A percentile compares a stretch with the other conserved stretches of the same genome.
phyloP scores from a whole-genome alignment of 192 early-diverging fungal species.

The Coemansia guatemalensis region DNA sequence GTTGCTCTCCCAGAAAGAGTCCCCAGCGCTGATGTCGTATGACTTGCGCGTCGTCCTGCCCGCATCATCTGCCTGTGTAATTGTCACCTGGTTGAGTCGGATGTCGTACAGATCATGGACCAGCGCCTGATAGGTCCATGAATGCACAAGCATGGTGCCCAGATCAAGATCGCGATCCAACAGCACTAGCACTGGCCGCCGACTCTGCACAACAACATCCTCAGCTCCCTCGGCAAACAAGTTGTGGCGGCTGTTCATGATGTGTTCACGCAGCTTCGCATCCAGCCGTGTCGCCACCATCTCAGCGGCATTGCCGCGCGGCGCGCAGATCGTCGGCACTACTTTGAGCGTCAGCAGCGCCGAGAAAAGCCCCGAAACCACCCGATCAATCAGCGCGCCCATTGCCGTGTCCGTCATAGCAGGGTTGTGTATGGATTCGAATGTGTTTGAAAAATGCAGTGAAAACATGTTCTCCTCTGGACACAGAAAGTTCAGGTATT shows the following conservation, averaged over 20 bases:
- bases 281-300: slow-evolving; percentile 91
- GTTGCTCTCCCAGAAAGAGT: slow-evolving; percentile 95
- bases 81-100: slow-evolving; percentile 81
- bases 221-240: slow-evolving; percentile 67
- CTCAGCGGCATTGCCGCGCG: slow-evolving; percentile 90
- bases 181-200: slow-evolving; percentile 79
- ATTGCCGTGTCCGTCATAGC: slow-evolving; percentile 78
- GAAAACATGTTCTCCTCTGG: slow-evolving; percentile 93
- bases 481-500: slow-evolving; percentile 93
- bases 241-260: slow-evolving; percentile 84
- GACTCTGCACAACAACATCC: slow-evolving; percentile 55
- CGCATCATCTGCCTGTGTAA: slow-evolving; percentile 60
- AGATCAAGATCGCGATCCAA: slow-evolving; percentile 93
- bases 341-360: slow-evolving; percentile 87
- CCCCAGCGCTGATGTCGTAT: slow-evolving; percentile 86
- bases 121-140: slow-evolving; percentile 97
- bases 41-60: slow-evolving; percentile 65
- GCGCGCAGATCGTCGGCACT: slow-evolving; percentile 89
- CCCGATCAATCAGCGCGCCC: slow-evolving; percentile 72
- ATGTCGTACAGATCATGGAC: slow-evolving; percentile 95
- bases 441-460: slow-evolving; percentile 78
- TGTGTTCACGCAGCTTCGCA: slow-evolving; percentile 84
- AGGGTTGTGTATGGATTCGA: slow-evolving; percentile 81
- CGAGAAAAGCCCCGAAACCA: slow-evolving; percentile 83
- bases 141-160: slow-evolving; percentile 87